Percentiles rank a stretch among this genome's conserved stretches.
Conservation (phyloP, 2,329 filamentous ascomycete genomes). For the Penicillium glabrum region DNA sequence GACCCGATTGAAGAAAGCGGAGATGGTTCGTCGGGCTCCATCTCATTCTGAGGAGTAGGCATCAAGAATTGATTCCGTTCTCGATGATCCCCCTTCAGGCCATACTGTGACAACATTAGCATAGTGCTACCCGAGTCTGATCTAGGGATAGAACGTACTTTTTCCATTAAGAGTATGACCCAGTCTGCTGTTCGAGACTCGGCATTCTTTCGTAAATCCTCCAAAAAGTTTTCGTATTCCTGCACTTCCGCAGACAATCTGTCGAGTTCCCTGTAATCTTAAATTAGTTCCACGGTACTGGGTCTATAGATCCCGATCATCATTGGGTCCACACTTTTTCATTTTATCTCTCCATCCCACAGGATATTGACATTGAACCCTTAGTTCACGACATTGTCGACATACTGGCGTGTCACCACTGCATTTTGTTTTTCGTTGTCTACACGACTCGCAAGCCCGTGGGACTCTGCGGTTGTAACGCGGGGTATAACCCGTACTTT, state of each 20-base stretch:
- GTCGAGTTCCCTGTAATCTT: slow-evolving; percentile 33
- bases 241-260: slow-evolving; percentile 30
- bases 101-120: slow-evolving; percentile 23
- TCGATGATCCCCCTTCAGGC: slow-evolving; percentile 15
- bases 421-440: slow-evolving; percentile 43
- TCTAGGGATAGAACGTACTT: slow-evolving; percentile 24
- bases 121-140: background rate
- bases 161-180: slow-evolving; percentile 38
- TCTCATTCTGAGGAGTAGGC: slow-evolving; percentile 31
- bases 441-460: slow-evolving; percentile 39
- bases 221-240: slow-evolving; percentile 43
- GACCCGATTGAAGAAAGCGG: slow-evolving; percentile 41
- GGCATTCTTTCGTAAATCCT: slow-evolving; percentile 33
- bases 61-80: slow-evolving; percentile 25
- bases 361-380: slow-evolving; percentile 36
- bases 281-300: slow-evolving; percentile 12
- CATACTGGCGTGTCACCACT: slow-evolving; percentile 38
- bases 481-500: slow-evolving; percentile 24
- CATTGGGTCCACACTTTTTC: slow-evolving; percentile 35
- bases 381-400: slow-evolving; percentile 37
- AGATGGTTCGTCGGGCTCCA: slow-evolving; percentile 28
- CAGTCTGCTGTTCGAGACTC: slow-evolving; percentile 35
- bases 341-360: slow-evolving; percentile 40
- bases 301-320: slow-evolving; percentile 27
- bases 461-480: slow-evolving; percentile 23